Conservation (phyloP, 2,329 filamentous ascomycete genomes). For the Fusarium oxysporum region DNA sequence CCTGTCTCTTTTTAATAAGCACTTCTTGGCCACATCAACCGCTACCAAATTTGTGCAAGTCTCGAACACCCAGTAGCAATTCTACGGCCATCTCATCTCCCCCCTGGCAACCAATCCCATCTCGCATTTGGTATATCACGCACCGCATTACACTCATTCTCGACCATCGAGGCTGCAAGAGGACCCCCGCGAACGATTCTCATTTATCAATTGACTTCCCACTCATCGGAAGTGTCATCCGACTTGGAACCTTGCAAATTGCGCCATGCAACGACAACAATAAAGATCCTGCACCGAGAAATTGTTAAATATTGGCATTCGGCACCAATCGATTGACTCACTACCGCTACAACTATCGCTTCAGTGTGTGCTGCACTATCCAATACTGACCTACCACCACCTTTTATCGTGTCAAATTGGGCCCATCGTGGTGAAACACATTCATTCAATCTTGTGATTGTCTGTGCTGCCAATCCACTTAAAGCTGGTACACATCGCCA, state of each 20-base stretch:
- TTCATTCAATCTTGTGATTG: conserved; percentile 36
- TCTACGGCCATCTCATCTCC: conserved; percentile 32
- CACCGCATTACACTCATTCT: conserved; percentile 23
- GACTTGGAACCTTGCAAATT: neutral
- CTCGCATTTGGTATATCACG: conserved; percentile 22
- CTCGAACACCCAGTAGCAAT: conserved; percentile 1
- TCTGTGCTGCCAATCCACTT: conserved; percentile 23
- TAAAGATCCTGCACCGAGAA: conserved; percentile 9
- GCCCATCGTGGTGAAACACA: conserved; percentile 45
- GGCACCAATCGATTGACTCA: neutral
- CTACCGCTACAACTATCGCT: conserved; percentile 4
- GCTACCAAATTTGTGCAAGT: conserved; percentile 15
- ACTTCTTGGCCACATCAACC: conserved; percentile 9
- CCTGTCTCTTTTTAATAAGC: neutral
- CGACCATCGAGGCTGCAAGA: conserved; percentile 9
- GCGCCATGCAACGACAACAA: conserved; percentile 27
- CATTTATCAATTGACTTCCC: conserved; percentile 23
- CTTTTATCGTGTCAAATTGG: conserved; percentile 19
- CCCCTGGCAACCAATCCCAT: conserved; percentile 32
- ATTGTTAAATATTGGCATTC: conserved; percentile 14
- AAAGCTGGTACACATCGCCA: conserved; percentile 11
- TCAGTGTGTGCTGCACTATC: conserved; percentile 19
- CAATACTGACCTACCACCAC: conserved; percentile 18
- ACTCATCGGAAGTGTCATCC: neutral
- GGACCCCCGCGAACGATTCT: conserved; percentile 15